phyloP scores from a whole-genome alignment of 2,329 filamentous ascomycete species.

The Sporothrix brunneoviolacea region DNA sequence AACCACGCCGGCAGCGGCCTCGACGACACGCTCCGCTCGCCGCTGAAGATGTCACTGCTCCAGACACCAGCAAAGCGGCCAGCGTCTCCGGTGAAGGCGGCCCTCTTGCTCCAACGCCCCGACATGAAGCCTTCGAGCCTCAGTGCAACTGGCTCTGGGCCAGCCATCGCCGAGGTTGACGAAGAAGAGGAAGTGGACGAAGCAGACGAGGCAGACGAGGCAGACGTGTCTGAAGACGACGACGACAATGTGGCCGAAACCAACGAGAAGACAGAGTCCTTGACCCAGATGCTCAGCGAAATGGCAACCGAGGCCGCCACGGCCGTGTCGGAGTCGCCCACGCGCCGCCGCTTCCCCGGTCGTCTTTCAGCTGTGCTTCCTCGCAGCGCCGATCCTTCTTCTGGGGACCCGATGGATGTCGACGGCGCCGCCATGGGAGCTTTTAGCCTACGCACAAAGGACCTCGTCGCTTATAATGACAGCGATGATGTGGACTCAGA shows the following conservation, averaged over 20 bases:
- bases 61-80: constrained; percentile 35
- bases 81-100: constrained; percentile 29
- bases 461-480: constrained; percentile 40
- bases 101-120: constrained; percentile 29
- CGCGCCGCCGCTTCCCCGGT: constrained; percentile 27
- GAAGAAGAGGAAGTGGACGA: constrained; percentile 10
- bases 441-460: constrained; percentile 42
- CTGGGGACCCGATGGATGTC: constrained; percentile 20
- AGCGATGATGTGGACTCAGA: constrained; percentile 54
- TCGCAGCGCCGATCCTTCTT: constrained; percentile 23
- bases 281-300: constrained; percentile 17
- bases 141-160: constrained; percentile 11
- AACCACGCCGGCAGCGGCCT: constrained; percentile 25
- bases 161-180: not conserved
- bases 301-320: constrained; percentile 17
- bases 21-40: constrained; percentile 26
- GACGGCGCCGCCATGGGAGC: constrained; percentile 24
- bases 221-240: constrained; percentile 13
- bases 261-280: constrained; percentile 14
- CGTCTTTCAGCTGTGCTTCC: constrained; percentile 34
- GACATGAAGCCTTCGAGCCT: constrained; percentile 4
- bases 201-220: not conserved
- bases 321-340: constrained; percentile 22
- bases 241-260: constrained; percentile 16
- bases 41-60: constrained; percentile 42